These are phyloP conservation scores for Cantharellus anzutake DNA, from an alignment of 768 basidiomycete genomes.

Conservation along the genomic window DNA sequence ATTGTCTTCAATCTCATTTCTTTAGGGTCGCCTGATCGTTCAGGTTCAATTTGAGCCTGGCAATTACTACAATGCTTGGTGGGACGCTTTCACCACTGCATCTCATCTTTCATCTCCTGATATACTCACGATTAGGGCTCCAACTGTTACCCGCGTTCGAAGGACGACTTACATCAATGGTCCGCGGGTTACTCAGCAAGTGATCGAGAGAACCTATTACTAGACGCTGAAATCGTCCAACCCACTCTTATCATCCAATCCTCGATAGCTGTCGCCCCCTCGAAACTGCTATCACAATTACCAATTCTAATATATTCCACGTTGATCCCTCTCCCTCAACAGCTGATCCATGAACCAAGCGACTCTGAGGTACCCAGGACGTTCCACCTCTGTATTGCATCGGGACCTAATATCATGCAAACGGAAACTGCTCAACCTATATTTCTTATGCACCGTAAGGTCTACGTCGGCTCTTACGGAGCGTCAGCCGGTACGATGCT, in stretches of 20 bases:
- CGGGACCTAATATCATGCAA: too few species aligned
- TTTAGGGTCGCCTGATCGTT: conserved; percentile 61
- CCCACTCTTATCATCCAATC: background rate
- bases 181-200: background rate
- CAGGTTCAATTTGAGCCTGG: conserved; percentile 61
- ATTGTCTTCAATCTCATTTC: background rate
- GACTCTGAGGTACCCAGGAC: too few species aligned
- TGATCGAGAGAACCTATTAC: conserved; percentile 8
- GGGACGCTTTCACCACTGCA: conserved; percentile 7
- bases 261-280: too few species aligned
- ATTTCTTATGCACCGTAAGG: too few species aligned
- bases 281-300: too few species aligned
- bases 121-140: conserved; percentile 32
- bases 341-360: too few species aligned
- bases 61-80: conserved; percentile 54
- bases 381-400: too few species aligned
- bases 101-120: conserved; percentile 4
- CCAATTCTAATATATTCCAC: too few species aligned
- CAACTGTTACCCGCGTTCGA: conserved; percentile 57
- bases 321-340: too few species aligned
- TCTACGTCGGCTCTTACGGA: too few species aligned
- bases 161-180: conserved; percentile 35
- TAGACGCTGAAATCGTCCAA: background rate
- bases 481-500: too few species aligned
- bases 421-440: too few species aligned